These are phyloP conservation scores for Saturnispora mendoncae DNA, from an alignment of 805 yeast species.

Conservation along the genomic window DNA sequence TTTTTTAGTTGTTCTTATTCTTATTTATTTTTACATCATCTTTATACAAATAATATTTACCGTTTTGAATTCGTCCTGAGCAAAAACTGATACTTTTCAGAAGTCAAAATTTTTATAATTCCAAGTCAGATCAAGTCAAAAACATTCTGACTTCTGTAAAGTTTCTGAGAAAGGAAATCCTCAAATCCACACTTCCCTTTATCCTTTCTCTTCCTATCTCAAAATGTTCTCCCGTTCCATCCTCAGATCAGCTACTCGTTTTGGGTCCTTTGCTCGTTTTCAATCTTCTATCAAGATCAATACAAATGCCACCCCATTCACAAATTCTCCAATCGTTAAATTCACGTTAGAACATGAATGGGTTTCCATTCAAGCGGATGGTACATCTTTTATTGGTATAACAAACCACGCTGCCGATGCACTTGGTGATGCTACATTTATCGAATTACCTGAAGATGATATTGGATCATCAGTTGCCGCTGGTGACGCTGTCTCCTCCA, in stretches of 20 bases:
- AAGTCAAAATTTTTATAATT: no score
- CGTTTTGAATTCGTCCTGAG: no score
- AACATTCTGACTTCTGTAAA: not conserved
- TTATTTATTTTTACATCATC: not conserved
- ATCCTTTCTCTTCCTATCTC: not conserved
- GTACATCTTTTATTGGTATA: constrained; percentile 79
- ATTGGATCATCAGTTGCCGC: constrained; percentile 34
- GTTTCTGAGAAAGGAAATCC: no score
- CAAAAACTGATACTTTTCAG: no score
- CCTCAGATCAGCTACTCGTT: constrained; percentile 10
- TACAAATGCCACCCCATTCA: constrained; percentile 24
- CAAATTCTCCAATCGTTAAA: constrained; percentile 42
- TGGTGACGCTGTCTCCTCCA: constrained; percentile 86
- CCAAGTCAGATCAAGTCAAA: constrained; percentile 1
- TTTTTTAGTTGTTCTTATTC: no score
- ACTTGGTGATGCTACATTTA: constrained; percentile 90
- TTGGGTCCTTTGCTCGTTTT: constrained; percentile 12
- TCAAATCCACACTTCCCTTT: no score
- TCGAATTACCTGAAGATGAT: constrained; percentile 63
- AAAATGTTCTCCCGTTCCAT: constrained; percentile 9
- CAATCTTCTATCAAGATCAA: constrained; percentile 22
- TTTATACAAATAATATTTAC: no score
- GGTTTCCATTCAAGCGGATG: constrained; percentile 80
- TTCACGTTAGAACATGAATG: constrained; percentile 93
- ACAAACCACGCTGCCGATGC: constrained; percentile 94